Percentiles rank a stretch among this genome's conserved stretches.
These are phyloP conservation scores for Eutrema yunnanense DNA, from an alignment of 345 rosid genomes.

Conservation along the genomic window DNA sequence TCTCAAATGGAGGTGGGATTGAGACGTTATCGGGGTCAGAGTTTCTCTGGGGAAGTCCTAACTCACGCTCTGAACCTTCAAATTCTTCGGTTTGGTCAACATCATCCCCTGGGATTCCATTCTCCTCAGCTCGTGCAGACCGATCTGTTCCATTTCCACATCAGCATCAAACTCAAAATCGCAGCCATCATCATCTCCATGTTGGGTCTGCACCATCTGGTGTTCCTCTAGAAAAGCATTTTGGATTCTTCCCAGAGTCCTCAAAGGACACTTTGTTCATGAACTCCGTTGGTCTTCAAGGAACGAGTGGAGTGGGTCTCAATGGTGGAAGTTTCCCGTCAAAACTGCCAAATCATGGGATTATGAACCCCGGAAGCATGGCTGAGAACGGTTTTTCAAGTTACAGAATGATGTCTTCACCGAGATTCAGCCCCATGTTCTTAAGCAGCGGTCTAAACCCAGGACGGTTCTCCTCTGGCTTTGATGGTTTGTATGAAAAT, in stretches of 20 bases:
- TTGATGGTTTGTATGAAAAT: conserved; percentile 60
- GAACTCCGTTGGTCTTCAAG: conserved; percentile 49
- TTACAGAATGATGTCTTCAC: conserved; percentile 73
- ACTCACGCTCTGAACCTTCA: conserved; percentile 45
- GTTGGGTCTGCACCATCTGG: conserved; percentile 95
- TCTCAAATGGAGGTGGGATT: conserved; percentile 45
- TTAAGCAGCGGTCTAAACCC: conserved; percentile 53
- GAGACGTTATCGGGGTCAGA: conserved; percentile 73
- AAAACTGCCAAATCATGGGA: conserved; percentile 42
- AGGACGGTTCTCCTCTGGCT: conserved; percentile 38
- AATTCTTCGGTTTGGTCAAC: conserved; percentile 64
- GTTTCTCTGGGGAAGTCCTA: conserved; percentile 93
- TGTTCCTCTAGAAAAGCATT: conserved; percentile 68
- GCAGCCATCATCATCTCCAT: conserved; percentile 49
- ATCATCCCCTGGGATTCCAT: conserved; percentile 51
- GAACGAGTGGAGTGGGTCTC: conserved; percentile 33
- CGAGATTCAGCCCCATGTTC: conserved; percentile 58
- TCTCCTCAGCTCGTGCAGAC: conserved; percentile 45
- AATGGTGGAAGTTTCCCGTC: conserved; percentile 29
- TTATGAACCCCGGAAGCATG: conserved; percentile 44
- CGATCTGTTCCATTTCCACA: conserved; percentile 42
- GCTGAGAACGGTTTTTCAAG: conserved; percentile 48
- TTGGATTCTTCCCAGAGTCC: conserved; percentile 72
- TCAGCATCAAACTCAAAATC: conserved; percentile 43
- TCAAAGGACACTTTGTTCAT: conserved; percentile 57